Conservation (phyloP, 164 flowering plant genomes). For the Tetrastigma voinierianum region DNA sequence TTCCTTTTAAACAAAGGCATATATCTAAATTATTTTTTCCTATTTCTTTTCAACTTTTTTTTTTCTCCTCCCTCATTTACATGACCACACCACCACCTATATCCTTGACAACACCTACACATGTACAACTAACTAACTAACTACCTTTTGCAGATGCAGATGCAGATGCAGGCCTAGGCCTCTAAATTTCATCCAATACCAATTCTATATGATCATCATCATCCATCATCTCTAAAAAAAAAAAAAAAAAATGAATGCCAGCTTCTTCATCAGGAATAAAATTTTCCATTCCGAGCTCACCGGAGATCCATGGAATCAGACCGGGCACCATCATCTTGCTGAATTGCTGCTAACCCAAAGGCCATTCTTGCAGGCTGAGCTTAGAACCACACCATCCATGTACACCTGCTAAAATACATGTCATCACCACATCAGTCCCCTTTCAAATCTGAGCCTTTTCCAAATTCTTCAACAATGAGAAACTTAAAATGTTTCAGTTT, state of each 20-base stretch:
- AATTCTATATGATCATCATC: not conserved
- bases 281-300: not conserved
- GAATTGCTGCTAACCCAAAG: not conserved
- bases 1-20: constrained; percentile 6
- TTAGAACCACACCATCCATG: constrained; percentile 1
- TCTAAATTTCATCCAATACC: not conserved
- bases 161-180: constrained; percentile 6
- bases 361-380: constrained; percentile 13
- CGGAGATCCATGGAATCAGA: not conserved
- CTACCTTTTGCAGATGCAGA: constrained; percentile 7
- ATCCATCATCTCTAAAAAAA: not conserved
- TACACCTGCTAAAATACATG: not conserved
- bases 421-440: too few species aligned
- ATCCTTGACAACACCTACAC: constrained; percentile 27
- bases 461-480: not conserved
- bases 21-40: constrained; percentile 13
- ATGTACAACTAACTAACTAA: constrained; percentile 33
- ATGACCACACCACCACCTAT: constrained; percentile 22
- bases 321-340: not conserved
- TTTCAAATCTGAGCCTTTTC: too few species aligned
- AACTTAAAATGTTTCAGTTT: not conserved
- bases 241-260: not conserved
- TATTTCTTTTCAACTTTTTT: constrained; percentile 9
- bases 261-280: not conserved
- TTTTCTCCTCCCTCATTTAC: constrained; percentile 24